These are phyloP conservation scores for Akanthomyces uredinophilus DNA, from an alignment of 2,329 filamentous ascomycete genomes.

Conservation along the genomic window DNA sequence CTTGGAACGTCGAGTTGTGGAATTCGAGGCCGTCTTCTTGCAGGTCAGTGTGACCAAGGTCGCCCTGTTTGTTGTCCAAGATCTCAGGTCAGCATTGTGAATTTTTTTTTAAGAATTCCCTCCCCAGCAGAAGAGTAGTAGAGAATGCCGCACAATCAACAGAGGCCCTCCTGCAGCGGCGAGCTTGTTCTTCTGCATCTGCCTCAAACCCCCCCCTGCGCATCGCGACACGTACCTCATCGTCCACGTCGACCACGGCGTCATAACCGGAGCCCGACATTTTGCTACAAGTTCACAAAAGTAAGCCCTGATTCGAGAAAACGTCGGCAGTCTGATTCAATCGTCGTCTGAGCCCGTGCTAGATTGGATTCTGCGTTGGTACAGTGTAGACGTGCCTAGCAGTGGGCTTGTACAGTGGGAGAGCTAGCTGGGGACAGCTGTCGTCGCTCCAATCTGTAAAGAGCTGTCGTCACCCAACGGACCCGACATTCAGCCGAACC, in stretches of 20 bases:
- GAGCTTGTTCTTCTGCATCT: no score
- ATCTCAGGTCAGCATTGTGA: conserved; percentile 10
- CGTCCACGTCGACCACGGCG: conserved; percentile 95
- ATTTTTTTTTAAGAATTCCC: no score
- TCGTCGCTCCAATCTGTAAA: background rate
- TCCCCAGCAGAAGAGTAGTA: no score
- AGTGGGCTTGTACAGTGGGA: background rate
- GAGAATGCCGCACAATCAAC: background rate
- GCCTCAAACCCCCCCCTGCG: background rate
- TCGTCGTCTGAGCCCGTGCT: background rate
- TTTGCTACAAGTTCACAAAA: conserved; percentile 20
- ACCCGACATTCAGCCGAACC: background rate
- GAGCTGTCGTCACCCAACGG: background rate
- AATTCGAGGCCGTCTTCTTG: conserved; percentile 95
- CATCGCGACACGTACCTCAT: conserved; percentile 60
- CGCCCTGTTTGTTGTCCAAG: conserved; percentile 57
- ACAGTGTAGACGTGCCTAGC: background rate
- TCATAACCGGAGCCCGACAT: conserved; percentile 91
- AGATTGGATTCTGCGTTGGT: background rate
- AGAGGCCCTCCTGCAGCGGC: background rate
- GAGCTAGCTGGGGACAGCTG: conserved; percentile 9
- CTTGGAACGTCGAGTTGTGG: conserved; percentile 83
- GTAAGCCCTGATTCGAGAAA: background rate
- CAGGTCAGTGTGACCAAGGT: conserved; percentile 95
- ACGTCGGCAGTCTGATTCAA: background rate